Base-by-base conservation (phyloP, 805 yeast species). In the Starmerella roubikii region DNA sequence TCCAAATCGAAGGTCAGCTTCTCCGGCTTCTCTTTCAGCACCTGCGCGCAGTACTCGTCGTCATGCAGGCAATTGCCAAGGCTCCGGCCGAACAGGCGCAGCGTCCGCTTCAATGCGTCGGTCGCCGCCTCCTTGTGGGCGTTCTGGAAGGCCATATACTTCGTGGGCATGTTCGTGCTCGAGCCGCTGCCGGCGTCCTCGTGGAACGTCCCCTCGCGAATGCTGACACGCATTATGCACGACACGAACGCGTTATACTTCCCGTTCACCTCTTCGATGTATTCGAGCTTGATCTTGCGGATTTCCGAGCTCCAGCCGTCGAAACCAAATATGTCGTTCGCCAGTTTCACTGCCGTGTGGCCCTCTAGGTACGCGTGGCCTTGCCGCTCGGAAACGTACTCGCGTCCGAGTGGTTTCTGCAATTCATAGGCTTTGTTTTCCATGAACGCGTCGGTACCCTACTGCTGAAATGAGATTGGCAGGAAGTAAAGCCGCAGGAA, bases 121-220 rank as follows among this genome's bases (percentile, higher is more conserved):
- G 83, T 78, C 21, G 74, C 68, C 1, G 91, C 84, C 52, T 78
- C 86, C 51, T 82, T 82, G 56, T 75, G 77, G 40, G 86, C 78
- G 53, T 78, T 82, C 37, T 74, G 82, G 54, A 70, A 76, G 1
- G 88, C 83, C 62, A 69, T 42, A 35, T 16, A 30, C 52, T 69
- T 76, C 18, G 17, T 10, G 11, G 49, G 49, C 40, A 48, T 45
- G 42, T 76, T 77, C 21, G 71, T 76, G 24, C 73, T 69, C 36
- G 67, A 68, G 16, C 91, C 93, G 45, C 72, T 69, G 0, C 93
- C 93, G 21, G 68, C 64, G 40, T 74, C 76, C 47, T 76, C 83
- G 38, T 75, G 79, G 50, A 64, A 76, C 0, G 85, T 74, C 1
- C 93, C 93, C 52, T 78, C 84, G 48, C 70, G 72, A 31, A 82